phyloP scores from a whole-genome alignment of 176 grass and related monocot genomes.

The Rhipidocladum racemiflorum region DNA sequence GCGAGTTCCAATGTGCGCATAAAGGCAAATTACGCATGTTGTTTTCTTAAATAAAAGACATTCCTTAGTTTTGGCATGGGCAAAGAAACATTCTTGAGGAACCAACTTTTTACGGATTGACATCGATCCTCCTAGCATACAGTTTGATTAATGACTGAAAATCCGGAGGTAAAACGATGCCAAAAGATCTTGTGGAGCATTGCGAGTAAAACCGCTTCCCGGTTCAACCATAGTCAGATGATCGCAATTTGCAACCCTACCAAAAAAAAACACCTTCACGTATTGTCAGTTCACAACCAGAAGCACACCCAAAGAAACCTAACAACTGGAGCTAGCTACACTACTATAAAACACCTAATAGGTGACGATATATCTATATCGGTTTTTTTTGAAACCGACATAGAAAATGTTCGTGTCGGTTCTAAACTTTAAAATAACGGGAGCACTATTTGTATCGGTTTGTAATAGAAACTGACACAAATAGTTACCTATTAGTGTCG shows the following conservation, averaged over 20 bases:
- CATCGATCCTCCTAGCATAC: not conserved
- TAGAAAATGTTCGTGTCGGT: too few species aligned
- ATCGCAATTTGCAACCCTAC: not conserved
- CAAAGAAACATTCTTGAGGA: not conserved
- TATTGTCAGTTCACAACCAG: too few species aligned
- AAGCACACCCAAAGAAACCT: too few species aligned
- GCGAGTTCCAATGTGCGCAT: not conserved
- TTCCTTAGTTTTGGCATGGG: not conserved
- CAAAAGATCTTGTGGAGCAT: not conserved
- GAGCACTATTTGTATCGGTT: too few species aligned
- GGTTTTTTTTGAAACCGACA: too few species aligned
- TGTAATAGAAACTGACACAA: too few species aligned
- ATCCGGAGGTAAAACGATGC: not conserved
- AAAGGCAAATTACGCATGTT: not conserved
- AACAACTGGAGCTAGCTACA: too few species aligned
- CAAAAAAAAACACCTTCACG: too few species aligned
- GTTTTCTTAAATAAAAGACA: not conserved
- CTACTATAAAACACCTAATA: too few species aligned
- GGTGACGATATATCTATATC: too few species aligned
- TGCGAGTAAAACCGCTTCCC: not conserved
- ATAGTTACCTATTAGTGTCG: too few species aligned
- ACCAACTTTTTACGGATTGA: not conserved
- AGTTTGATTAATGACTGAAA: not conserved
- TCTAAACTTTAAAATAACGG: too few species aligned
- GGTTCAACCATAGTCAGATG: not conserved